Base-by-base conservation (phyloP, 768 basidiomycete species). In the Sporobolomyces phaffii region DNA sequence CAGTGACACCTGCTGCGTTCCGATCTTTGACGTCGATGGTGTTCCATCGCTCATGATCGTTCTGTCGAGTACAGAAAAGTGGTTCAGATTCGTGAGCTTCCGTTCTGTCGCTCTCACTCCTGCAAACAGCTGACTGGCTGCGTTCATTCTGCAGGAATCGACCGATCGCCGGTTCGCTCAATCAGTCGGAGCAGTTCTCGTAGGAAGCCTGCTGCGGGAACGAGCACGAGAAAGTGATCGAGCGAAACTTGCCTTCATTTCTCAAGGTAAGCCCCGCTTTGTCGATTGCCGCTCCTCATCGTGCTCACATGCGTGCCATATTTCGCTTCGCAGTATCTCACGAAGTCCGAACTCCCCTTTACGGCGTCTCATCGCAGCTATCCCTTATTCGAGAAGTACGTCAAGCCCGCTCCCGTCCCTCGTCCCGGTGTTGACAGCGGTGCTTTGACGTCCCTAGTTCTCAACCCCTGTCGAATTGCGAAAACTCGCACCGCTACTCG, bases 371-470 rank as follows among this genome's bases (percentile, higher is more conserved):
- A 34, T 69, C 68, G 40, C 68, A 69, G 48, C 41, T 69, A 28
- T 59, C 60, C 36, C 60, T 69, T 28, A 69, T 69, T 10, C 70
- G 69, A n/a, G 69, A 70, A 40, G 64, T 65, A 17, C 22, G 56
- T 57, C 41, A 5, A 34, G 15, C n/a, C n/a, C 34, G 18, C 26
- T 20, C 28, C 11, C 24, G 13, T 24, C 28, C 5, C 36, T 18
- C 15, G 41, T 13, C 22, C 20, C n/a, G n/a, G n/a, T n/a, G n/a
- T n/a, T n/a, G n/a, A 15, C 40, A 14, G 52, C 13, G n/a, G 22
- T 6, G 10, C 47, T 8, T 5, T 24, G 13, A 33, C 49, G 9
- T 24, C 2, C 5, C 38, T 47, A 65, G 65, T 65, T 70, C 43
- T 56, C 62, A 0, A 47, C 62, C 7, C 61, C 69, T 0, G 8